phyloP scores from a whole-genome alignment of 768 basidiomycete genomes.

The Mycena galericulata region DNA sequence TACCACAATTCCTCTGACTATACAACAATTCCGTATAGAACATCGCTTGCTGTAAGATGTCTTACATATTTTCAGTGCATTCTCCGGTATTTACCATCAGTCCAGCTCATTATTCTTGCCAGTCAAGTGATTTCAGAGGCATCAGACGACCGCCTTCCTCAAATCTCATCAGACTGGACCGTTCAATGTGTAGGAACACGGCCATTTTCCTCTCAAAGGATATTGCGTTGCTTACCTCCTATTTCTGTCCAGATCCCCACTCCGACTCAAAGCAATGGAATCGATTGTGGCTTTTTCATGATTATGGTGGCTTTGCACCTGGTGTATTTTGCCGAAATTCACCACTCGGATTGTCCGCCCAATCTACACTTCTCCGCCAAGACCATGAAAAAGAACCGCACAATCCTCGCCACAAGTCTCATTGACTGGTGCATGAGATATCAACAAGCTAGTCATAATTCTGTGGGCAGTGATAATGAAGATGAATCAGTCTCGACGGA shows the following conservation, averaged over 20 bases:
- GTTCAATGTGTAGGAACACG: not conserved
- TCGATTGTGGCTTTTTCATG: slow-evolving; percentile 10
- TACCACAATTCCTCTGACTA: too few relatives aligned
- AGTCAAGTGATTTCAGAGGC: too few relatives aligned
- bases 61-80: too few relatives aligned
- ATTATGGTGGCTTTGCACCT: not conserved
- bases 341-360: not conserved
- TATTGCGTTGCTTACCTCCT: not conserved
- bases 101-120: too few relatives aligned
- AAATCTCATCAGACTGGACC: not conserved
- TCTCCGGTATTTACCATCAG: too few relatives aligned
- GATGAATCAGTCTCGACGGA: too few relatives aligned
- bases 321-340: not conserved
- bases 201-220: not conserved
- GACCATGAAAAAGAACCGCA: not conserved
- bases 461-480: too few relatives aligned
- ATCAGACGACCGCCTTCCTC: too few relatives aligned
- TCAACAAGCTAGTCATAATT: too few relatives aligned
- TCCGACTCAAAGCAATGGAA: not conserved
- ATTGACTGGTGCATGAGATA: not conserved
- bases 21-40: not conserved
- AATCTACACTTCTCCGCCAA: not conserved
- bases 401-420: not conserved
- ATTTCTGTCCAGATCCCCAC: not conserved
- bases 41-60: not conserved